Evolutionary conservation across 805 yeast genomes (phyloP).

Genomic region (Barnettozyma californica): DNA sequence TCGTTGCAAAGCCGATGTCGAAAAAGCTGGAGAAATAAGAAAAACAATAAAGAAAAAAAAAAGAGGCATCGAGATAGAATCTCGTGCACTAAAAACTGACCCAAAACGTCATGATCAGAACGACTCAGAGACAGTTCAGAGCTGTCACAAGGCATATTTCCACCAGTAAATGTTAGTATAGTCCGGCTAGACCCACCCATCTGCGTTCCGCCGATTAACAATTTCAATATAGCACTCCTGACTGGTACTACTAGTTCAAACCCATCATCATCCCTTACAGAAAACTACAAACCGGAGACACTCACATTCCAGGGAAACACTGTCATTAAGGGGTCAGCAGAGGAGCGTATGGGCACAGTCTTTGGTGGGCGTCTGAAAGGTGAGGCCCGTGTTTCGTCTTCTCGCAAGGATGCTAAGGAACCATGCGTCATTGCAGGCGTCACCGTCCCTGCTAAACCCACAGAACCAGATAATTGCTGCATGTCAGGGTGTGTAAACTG

Average conservation of each 20-base stretch:
- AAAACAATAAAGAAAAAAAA: no score
- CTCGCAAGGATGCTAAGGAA: constrained; percentile 23
- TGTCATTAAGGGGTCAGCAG: constrained; percentile 30
- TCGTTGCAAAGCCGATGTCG: not conserved
- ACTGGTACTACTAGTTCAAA: not conserved
- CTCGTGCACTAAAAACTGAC: not conserved
- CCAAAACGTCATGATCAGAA: not conserved
- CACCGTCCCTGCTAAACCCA: constrained; percentile 74
- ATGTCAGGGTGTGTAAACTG: constrained; percentile 97
- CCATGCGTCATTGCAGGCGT: constrained; percentile 51
- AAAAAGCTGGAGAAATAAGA: not conserved
- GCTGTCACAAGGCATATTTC: not conserved
- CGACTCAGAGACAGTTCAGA: not conserved
- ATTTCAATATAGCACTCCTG: not conserved
- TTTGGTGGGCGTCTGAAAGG: constrained; percentile 58
- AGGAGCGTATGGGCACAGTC: constrained; percentile 42
- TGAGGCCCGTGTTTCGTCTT: constrained; percentile 37
- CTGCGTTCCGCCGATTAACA: not conserved
- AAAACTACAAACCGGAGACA: not conserved
- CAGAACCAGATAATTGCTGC: constrained; percentile 93
- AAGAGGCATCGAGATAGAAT: not conserved
- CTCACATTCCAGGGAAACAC: constrained; percentile 29
- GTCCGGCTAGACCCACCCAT: no score
- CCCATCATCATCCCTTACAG: not conserved
- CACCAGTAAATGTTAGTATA: not conserved